These are phyloP conservation scores for Fusarium nurragi DNA, from an alignment of 2,329 filamentous ascomycete species.

Conservation along the genomic window DNA sequence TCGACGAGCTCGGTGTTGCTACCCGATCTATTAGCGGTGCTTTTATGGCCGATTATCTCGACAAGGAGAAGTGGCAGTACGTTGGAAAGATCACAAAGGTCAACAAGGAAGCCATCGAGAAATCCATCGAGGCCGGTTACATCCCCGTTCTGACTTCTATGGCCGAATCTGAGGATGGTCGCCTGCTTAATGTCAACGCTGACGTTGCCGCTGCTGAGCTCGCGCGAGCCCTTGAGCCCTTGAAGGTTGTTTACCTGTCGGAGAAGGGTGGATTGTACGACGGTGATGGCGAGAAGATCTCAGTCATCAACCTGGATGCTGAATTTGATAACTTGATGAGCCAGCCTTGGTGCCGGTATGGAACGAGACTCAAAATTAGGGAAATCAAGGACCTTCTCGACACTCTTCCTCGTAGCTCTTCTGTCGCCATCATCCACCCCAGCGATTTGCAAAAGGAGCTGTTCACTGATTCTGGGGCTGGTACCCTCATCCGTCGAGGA, in stretches of 20 bases:
- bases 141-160: constrained; percentile 95
- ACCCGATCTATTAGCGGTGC: constrained; percentile 91
- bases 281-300: constrained; percentile 93
- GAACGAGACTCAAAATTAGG: constrained; percentile 95
- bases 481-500: constrained; percentile 89
- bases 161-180: constrained; percentile 91
- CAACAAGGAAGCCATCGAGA: constrained; percentile 89
- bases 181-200: constrained; percentile 96
- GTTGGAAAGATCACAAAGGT: constrained; percentile 96
- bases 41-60: constrained; percentile 91
- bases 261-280: constrained; percentile 98
- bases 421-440: constrained; percentile 96
- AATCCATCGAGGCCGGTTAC: constrained; percentile 88
- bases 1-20: constrained; percentile 89
- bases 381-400: constrained; percentile 95
- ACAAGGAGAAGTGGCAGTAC: constrained; percentile 95
- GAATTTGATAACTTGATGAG: constrained; percentile 94
- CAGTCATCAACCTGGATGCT: constrained; percentile 95
- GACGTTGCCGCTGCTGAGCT: constrained; percentile 96
- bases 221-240: constrained; percentile 84
- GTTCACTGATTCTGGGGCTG: constrained; percentile 94
- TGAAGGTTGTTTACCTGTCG: constrained; percentile 98
- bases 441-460: constrained; percentile 95
- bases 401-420: constrained; percentile 88
- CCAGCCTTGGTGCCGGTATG: constrained; percentile 94